phyloP scores from a whole-genome alignment of 208 protist genomes.

The Naegleria gruberi region DNA sequence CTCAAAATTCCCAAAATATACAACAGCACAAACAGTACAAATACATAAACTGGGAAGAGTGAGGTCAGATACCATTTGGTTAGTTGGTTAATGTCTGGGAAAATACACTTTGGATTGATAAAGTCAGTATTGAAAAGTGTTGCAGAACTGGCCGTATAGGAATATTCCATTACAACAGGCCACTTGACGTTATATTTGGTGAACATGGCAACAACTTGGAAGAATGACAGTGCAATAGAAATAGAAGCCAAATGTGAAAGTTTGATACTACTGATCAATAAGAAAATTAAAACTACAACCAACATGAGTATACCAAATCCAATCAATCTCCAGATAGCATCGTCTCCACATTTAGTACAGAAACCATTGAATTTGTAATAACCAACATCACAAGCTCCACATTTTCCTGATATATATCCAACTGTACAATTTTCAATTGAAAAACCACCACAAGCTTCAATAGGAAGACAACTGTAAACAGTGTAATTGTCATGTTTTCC shows the following conservation, averaged over 20 bases:
- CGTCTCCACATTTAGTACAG: not conserved
- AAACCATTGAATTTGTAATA: not conserved
- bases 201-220: not conserved
- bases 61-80: not conserved
- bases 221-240: not conserved
- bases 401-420: not conserved
- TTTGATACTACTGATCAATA: not conserved
- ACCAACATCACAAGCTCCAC: not conserved
- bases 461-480: not conserved
- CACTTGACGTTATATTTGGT: not conserved
- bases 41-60: not conserved
- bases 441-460: not conserved
- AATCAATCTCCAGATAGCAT: not conserved
- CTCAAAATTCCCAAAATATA: not conserved
- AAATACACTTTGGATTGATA: not conserved
- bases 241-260: not conserved
- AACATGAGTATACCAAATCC: not conserved
- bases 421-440: not conserved
- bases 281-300: not conserved
- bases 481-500: no score
- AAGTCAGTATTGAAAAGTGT: constrained; percentile 1
- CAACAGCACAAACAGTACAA: not conserved
- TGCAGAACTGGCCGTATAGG: not conserved
- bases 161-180: not conserved
- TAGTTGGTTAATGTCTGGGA: not conserved